Conservation (phyloP, 2,329 filamentous ascomycete genomes). For the Fusarium phyllophilum region DNA sequence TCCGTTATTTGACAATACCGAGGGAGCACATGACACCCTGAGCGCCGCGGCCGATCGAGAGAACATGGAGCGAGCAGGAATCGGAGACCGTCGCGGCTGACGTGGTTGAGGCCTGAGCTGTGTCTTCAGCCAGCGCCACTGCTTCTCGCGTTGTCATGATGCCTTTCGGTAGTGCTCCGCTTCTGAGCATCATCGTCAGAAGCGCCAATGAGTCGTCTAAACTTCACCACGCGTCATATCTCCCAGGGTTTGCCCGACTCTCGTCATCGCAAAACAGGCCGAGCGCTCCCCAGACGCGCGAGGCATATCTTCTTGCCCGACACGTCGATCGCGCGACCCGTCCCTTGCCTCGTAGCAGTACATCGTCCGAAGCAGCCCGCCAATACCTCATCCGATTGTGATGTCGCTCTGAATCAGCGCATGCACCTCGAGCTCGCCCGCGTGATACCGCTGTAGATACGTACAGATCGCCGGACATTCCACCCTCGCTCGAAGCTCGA, state of each 20-base stretch:
- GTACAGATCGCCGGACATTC: constrained; percentile 55
- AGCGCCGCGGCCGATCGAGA: background rate
- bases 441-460: constrained; percentile 50
- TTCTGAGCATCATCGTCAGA: fast-evolving
- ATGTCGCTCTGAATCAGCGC: constrained; percentile 51
- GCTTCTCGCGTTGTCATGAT: fast-evolving
- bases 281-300: background rate
- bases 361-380: background rate
- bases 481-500: constrained; percentile 53
- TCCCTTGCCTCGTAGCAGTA: too few species aligned
- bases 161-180: background rate
- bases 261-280: fast-evolving
- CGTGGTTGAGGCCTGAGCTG: fast-evolving
- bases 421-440: constrained; percentile 39
- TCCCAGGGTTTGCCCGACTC: background rate
- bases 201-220: background rate
- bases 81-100: fast-evolving
- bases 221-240: fast-evolving
- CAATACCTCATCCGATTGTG: background rate
- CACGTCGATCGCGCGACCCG: background rate
- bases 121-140: too few species aligned
- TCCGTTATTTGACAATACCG: fast-evolving
- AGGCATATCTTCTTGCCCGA: fast-evolving
- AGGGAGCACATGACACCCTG: fast-evolving
- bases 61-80: fast-evolving